These are phyloP conservation scores for Camptophora hylomeconis DNA, from an alignment of 2,329 filamentous ascomycete species.

Conservation along the genomic window DNA sequence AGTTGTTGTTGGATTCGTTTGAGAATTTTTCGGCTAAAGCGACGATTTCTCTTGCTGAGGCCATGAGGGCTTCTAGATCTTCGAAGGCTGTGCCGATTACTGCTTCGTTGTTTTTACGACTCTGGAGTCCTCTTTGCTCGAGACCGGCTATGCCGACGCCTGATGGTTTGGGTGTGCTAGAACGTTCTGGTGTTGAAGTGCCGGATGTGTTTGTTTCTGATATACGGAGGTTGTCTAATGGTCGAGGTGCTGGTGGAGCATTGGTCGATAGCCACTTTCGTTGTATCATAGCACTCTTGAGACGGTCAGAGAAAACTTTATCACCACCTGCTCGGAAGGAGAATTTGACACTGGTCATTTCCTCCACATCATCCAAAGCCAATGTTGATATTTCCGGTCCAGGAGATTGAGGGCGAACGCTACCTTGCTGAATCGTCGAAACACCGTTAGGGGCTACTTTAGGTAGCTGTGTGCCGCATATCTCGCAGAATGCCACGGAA, in stretches of 20 bases:
- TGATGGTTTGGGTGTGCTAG: constrained; percentile 30
- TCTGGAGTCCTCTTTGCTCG: constrained; percentile 70
- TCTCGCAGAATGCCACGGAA: constrained; percentile 73
- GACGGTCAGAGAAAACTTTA: constrained; percentile 75
- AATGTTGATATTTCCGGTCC: constrained; percentile 49
- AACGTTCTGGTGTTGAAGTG: constrained; percentile 20
- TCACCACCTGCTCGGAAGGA: constrained; percentile 75
- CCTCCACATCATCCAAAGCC: constrained; percentile 41
- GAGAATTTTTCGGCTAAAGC: constrained; percentile 83
- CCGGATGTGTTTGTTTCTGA: constrained; percentile 12
- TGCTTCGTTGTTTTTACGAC: constrained; percentile 82
- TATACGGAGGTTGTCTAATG: constrained; percentile 24
- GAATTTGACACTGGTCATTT: constrained; percentile 67
- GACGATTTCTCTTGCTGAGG: constrained; percentile 90
- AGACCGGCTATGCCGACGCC: constrained; percentile 83
- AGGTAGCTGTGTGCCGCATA: constrained; percentile 65
- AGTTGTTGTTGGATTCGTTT: constrained; percentile 46
- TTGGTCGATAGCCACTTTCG: constrained; percentile 89
- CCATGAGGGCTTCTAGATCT: constrained; percentile 92
- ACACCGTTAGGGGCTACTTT: constrained; percentile 22
- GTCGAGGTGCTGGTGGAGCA: constrained; percentile 72
- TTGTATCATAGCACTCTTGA: constrained; percentile 80
- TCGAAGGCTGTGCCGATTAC: constrained; percentile 92
- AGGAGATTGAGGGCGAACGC: constrained; percentile 57
- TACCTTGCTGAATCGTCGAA: constrained; percentile 30